Base-by-base conservation (phyloP, 345 rosid species). In the Turnera subulata region DNA sequence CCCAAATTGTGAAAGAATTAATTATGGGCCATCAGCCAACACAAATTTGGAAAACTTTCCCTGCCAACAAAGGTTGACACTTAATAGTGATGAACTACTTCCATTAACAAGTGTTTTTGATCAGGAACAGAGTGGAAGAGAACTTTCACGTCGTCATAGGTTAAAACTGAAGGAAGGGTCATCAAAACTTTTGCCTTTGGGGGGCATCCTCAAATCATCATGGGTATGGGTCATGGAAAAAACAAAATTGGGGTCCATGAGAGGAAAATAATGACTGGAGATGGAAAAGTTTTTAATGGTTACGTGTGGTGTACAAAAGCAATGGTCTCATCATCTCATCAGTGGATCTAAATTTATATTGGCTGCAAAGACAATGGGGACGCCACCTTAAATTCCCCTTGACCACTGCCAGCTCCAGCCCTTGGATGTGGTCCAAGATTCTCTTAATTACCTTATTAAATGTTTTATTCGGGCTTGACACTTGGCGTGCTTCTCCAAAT, bases 351-450 rank as follows among this genome's bases (percentile, higher is more conserved):
- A 58, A 44, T 43, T 51, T 25, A 50, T 29, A 64, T 54, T 53
- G 76, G 78, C 0, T 46, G 38, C 6, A 39, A 61, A 74, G 58
- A 48, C 67, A 58, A 32, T 53, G 72, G 81, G 79, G 79, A 66
- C 76, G 53, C 48, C 67, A 29, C 57, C 79, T 78, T 81, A 55
- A 81, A 70, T 78, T 70, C 71, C 52, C 26, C 48, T 75, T 63
- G 53, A 68, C 60, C 55, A 46, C 13, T 72, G 78, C 70, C 73
- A 68, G 63, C 81, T 66, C 75, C 57, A 53, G 62, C 70, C 59
- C 59, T 46, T 57, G 22, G 35, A 71, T 71, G 79, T 71, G 79
- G 81, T 65, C 81, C 83, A 71, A 63, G 76, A 53, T 24, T 40
- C 66, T 45, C 66, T 78, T 76, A 61, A 68, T 73, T 46, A 43